Base-by-base conservation (phyloP, 1,284 basidiomycete genomes). In the Rhizoctonia solani region DNA sequence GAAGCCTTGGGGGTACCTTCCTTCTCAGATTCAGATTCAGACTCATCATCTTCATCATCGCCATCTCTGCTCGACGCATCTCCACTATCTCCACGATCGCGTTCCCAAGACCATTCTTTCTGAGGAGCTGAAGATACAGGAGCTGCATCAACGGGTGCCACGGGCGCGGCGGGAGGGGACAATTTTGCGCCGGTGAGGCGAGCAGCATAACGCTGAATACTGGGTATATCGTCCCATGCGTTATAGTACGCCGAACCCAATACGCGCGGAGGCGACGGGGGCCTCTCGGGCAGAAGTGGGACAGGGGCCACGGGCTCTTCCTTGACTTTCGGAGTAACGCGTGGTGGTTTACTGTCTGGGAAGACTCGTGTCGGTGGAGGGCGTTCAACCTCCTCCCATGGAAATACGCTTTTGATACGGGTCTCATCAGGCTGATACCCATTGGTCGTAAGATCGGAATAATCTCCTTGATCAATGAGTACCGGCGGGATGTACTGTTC, bases 331-430 rank as follows among this genome's bases (percentile, higher is more conserved):
- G 59, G 68, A 46, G 75, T 73, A 72, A 59, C 67, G n/a, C 83
- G 83, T 1, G 83, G 83, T 3, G 87, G 85, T 66, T 89, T 87
- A 27, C 84, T 80, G 19, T 77, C 78, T n/a, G 93, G 93, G 75
- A 95, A 94, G 13, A 90, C 85, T 58, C 93, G 85, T 16, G 82
- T 81, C 6, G 92, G 87, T 66, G 81, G 74, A 47, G 82, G 81
- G 52, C 89, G 85, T 2, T 83, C 83, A 37, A 73, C 68, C 66
- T 85, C 83, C 76, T 98, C 95, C 95, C 95, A 98, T 6, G 95
- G 95, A 76, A 98, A 98, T n/a, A 97, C 81, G 25, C 83, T 80
- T 71, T 88, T 87, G 29, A 95, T 84, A 72, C 90, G 90, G 29
- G 77, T 78, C 16, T 80, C 83, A 74, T 95, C 89, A 1, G 95